Evolutionary conservation across 1,139 yeast genomes (phyloP).

Genomic region (Kodamaea suecica): DNA sequence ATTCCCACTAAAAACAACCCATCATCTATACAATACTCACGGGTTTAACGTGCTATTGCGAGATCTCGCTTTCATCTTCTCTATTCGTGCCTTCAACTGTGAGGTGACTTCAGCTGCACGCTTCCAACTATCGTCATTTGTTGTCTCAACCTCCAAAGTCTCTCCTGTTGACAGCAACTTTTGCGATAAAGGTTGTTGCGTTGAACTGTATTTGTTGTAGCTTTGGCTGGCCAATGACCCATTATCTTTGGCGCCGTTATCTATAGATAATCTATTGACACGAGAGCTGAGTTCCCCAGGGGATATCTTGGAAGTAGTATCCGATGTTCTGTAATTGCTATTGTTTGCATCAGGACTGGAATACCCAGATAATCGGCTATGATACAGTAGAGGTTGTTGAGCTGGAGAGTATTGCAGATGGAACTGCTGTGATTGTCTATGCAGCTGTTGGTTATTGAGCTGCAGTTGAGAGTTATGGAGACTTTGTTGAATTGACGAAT

Average conservation of each 20-base stretch:
- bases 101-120: slow-evolving; percentile 88
- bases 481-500: slow-evolving; percentile 3
- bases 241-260: slow-evolving; percentile 27
- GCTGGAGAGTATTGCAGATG: slow-evolving; percentile 3
- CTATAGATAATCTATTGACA: slow-evolving; percentile 46
- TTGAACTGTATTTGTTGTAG: slow-evolving; percentile 18
- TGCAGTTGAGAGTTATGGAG: slow-evolving; percentile 12
- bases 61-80: slow-evolving; percentile 77
- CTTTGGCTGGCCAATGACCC: slow-evolving; percentile 11
- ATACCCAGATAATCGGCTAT: slow-evolving; percentile 1
- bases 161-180: slow-evolving; percentile 17
- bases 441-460: slow-evolving; percentile 6
- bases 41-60: slow-evolving; percentile 21
- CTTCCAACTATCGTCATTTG: slow-evolving; percentile 75
- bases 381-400: slow-evolving; percentile 3
- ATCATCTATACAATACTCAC: background rate
- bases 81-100: slow-evolving; percentile 81
- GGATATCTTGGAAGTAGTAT: slow-evolving; percentile 19
- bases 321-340: slow-evolving; percentile 13
- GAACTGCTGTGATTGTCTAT: slow-evolving; percentile 3
- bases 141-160: slow-evolving; percentile 26
- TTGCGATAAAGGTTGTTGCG: slow-evolving; percentile 14
- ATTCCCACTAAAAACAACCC: background rate
- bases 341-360: slow-evolving; percentile 6
- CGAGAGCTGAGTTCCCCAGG: slow-evolving; percentile 44